A percentile compares a stretch with the other conserved stretches of the same genome.
Conservation (phyloP, 225 moss, liverwort and hornwort species). For the Lunularia cruciata region DNA sequence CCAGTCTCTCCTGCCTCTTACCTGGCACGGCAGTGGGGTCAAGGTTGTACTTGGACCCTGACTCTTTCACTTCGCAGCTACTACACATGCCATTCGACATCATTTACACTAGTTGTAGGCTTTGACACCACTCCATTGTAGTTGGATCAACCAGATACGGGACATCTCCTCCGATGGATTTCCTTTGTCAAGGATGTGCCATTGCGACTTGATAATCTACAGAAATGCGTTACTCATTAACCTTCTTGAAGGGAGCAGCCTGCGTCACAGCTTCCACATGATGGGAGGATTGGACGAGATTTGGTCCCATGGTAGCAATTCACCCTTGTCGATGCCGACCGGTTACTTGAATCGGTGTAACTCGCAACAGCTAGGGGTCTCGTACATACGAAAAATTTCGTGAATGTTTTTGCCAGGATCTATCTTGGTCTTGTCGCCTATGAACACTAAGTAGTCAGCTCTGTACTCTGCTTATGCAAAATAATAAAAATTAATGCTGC, state of each 20-base stretch:
- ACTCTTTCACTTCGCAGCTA: background rate
- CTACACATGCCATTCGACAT: constrained; percentile 4
- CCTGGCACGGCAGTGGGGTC: constrained; percentile 7
- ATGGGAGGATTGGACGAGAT: constrained; percentile 11
- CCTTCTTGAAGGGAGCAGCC: constrained; percentile 9
- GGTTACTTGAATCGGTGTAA: background rate
- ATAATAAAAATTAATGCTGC: constrained; percentile 13
- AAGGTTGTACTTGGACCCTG: background rate
- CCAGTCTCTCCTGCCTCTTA: constrained; percentile 6
- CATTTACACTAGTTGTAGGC: constrained; percentile 8
- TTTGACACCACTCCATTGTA: background rate
- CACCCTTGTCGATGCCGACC: background rate
- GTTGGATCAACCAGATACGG: constrained; percentile 4
- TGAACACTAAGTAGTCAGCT: constrained; percentile 9
- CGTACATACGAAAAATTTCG: constrained; percentile 7
- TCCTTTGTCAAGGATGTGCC: background rate
- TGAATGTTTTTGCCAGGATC: constrained; percentile 6
- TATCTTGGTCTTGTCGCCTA: constrained; percentile 9
- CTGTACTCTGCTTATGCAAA: constrained; percentile 18
- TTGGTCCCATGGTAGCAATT: background rate
- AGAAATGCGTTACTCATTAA: constrained; percentile 10
- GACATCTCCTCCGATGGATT: background rate
- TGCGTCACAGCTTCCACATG: constrained; percentile 15
- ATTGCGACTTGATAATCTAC: constrained; percentile 5
- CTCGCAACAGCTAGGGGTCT: constrained; percentile 1